These are phyloP conservation scores for Colletotrichum costaricense DNA, from an alignment of 2,329 filamentous ascomycete species.

Conservation along the genomic window DNA sequence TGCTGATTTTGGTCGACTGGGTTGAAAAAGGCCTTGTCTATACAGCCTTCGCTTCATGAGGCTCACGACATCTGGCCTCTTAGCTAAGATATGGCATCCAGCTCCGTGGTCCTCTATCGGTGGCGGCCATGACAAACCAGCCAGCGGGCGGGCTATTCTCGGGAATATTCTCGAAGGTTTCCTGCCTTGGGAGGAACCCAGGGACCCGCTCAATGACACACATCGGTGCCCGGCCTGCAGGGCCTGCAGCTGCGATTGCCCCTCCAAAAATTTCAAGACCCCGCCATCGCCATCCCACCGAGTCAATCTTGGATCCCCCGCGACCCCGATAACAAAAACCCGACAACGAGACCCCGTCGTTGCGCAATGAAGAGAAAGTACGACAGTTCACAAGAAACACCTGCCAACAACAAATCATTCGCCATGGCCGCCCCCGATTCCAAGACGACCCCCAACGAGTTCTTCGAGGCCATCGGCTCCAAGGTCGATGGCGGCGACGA, in stretches of 20 bases:
- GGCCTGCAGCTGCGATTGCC: slow-evolving; percentile 36
- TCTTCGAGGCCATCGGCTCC: slow-evolving; percentile 72
- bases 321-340: slow-evolving; percentile 26
- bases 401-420: slow-evolving; percentile 22
- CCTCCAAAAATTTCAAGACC: slow-evolving; percentile 41
- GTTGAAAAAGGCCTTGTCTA: slow-evolving; percentile 37
- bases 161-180: slow-evolving; percentile 38
- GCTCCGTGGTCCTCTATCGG: background rate
- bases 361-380: background rate
- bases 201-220: slow-evolving; percentile 35
- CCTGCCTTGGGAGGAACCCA: slow-evolving; percentile 6
- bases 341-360: background rate
- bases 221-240: slow-evolving; percentile 22
- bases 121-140: slow-evolving; percentile 14
- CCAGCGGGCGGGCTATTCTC: slow-evolving; percentile 21
- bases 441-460: slow-evolving; percentile 57
- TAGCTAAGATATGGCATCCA: background rate
- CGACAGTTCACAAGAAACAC: background rate
- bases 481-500: slow-evolving; percentile 67
- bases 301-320: slow-evolving; percentile 18
- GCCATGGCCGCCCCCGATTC: slow-evolving; percentile 56
- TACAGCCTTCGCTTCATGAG: background rate
- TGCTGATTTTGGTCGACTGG: slow-evolving; percentile 62
- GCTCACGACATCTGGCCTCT: background rate
- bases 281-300: slow-evolving; percentile 36